Percentiles rank a stretch among this genome's conserved stretches.
Conservation (phyloP, 2,329 filamentous ascomycete genomes). For the Fusarium setosum region DNA sequence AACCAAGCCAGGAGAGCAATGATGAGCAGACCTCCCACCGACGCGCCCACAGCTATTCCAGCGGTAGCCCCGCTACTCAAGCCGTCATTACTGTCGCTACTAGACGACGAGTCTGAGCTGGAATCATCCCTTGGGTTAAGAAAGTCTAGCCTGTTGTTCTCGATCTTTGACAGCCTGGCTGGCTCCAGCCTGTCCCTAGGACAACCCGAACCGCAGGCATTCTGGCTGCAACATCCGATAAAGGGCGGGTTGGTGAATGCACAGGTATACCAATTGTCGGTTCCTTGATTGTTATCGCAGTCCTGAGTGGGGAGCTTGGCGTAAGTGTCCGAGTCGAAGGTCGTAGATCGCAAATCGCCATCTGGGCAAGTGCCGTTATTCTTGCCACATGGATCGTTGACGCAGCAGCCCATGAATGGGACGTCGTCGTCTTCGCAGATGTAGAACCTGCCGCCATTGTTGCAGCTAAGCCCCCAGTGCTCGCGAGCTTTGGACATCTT, state of each 20-base stretch:
- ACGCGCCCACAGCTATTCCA: conserved; percentile 35
- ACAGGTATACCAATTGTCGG: conserved; percentile 51
- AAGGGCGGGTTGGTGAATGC: conserved; percentile 47
- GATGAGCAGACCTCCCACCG: conserved; percentile 20
- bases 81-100: neutral
- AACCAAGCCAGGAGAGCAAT: conserved; percentile 31
- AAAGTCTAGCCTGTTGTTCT: conserved; percentile 25
- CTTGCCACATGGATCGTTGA: conserved; percentile 47
- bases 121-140: conserved; percentile 21
- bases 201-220: conserved; percentile 37
- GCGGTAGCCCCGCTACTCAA: conserved; percentile 35
- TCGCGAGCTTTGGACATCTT: conserved; percentile 29
- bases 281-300: conserved; percentile 41
- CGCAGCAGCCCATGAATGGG: conserved; percentile 56
- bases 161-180: conserved; percentile 21
- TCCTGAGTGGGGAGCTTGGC: conserved; percentile 46
- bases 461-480: conserved; percentile 48
- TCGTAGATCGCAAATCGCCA: conserved; percentile 41
- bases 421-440: conserved; percentile 47
- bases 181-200: conserved; percentile 21
- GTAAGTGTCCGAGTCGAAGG: conserved; percentile 47
- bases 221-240: conserved; percentile 51
- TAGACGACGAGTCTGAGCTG: conserved; percentile 2
- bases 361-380: conserved; percentile 48
- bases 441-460: conserved; percentile 50